Base-by-base conservation (phyloP, 192 early-diverging fungal genomes). In the Coemansia sp. region DNA sequence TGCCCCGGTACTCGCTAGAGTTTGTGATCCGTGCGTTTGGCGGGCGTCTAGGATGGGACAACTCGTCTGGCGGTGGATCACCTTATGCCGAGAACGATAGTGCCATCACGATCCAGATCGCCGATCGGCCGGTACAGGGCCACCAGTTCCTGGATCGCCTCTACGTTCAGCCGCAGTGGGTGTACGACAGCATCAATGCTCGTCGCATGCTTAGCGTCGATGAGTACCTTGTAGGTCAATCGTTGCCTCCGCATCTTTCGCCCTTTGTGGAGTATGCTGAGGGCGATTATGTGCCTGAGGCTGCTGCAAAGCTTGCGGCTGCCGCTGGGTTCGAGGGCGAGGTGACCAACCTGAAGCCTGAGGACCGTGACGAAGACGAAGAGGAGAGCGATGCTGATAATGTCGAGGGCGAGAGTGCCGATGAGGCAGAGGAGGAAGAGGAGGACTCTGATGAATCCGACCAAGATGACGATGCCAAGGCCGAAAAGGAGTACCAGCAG, bases 91-190 rank as follows among this genome's bases (percentile, higher is more conserved):
- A 92, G 62, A 85, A 84, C 55, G 91, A 97, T 70, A 81, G 86
- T n/a, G 79, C 82, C 14, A 93, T 99, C 65, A 96, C 94, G 0
- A 86, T 94, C 68, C 93, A 96, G 62, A 84, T 97, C 55, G 74
- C 84, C 28, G 97, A 99, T 79, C 87, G 95, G 25, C 94, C 94
- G 15, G 66, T 62, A 6, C 82, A 85, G 65, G 74, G 70, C 60
- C 83, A 89, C 57, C 81, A 80, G 60, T 85, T 88, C 74, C 61
- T 70, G 9, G 60, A 73, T 56, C 87, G 94, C 67, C 82, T 82
- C 11, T 97, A 94, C 63, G 82, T 97, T 36, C 97, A 97, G 77
- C 97, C 97, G n/a, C 97, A 99, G 76, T 99, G 97, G 97, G 84
- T 95, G 17, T 94, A 91, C 81, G 97, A 99, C 72, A 88, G 86